Conservation (phyloP, 495 filamentous ascomycete species). For the Daldinia caldariorum region DNA sequence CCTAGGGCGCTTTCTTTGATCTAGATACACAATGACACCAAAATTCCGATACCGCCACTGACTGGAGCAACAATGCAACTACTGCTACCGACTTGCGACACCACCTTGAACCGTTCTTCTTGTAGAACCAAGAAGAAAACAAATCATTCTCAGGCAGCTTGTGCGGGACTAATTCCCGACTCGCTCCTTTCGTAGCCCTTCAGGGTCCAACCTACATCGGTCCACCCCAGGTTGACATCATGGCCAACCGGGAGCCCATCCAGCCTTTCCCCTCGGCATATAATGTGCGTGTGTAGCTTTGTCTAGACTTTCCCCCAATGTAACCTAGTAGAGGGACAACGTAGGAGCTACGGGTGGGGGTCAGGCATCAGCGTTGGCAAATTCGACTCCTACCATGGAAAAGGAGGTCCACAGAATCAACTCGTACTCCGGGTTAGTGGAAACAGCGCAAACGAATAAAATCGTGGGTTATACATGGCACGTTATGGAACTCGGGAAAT, state of each 20-base stretch:
- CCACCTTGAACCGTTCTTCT: slow-evolving; percentile 14
- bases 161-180: slow-evolving; percentile 16
- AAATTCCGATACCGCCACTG: slow-evolving; percentile 34
- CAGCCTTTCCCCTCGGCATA: slow-evolving; percentile 18
- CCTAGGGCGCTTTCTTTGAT: slow-evolving; percentile 4
- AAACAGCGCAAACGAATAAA: slow-evolving; percentile 12
- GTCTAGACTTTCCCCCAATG: slow-evolving; percentile 26
- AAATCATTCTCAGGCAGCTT: slow-evolving; percentile 6
- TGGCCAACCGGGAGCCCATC: slow-evolving; percentile 31
- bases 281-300: slow-evolving; percentile 17
- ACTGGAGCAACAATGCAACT: slow-evolving; percentile 7
- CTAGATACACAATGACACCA: slow-evolving; percentile 31
- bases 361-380: slow-evolving; percentile 16
- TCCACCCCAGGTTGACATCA: slow-evolving; percentile 28
- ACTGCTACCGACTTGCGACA: slow-evolving; percentile 9
- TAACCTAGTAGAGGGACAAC: slow-evolving; percentile 5
- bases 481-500: slow-evolving; percentile 6
- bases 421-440: slow-evolving; percentile 8
- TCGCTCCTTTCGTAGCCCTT: slow-evolving; percentile 13
- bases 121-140: slow-evolving; percentile 20
- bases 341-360: slow-evolving; percentile 24
- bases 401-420: slow-evolving; percentile 29
- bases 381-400: slow-evolving; percentile 24
- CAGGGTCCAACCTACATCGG: slow-evolving; percentile 29
- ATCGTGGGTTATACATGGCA: slow-evolving; percentile 12